Conservation (phyloP, 352 stramenopile species). For the Pythium grandisporangium region DNA sequence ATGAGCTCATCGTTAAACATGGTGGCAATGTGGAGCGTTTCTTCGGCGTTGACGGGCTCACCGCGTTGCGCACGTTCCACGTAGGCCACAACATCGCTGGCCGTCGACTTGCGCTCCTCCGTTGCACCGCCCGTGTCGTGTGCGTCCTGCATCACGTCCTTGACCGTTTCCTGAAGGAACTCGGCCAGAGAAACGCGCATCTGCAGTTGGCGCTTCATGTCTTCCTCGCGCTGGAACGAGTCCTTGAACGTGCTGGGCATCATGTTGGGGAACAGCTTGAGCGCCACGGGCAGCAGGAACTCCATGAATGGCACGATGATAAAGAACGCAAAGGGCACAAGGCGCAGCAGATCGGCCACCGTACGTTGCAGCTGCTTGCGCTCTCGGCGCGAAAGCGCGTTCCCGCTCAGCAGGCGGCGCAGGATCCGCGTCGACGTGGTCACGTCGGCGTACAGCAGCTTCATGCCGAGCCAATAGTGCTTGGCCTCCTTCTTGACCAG, state of each 20-base stretch:
- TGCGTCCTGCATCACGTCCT: conserved; percentile 80
- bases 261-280: conserved; percentile 99
- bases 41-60: conserved; percentile 60
- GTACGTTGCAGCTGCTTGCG: conserved; percentile 96
- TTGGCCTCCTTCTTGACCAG: conserved; percentile 87
- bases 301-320: conserved; percentile 99
- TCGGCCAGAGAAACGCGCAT: conserved; percentile 93
- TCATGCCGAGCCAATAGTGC: conserved; percentile 96
- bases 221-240: conserved; percentile 95
- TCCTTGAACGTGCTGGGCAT: conserved; percentile 96
- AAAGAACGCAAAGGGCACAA: conserved; percentile 98
- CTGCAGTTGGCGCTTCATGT: conserved; percentile 97
- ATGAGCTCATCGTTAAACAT: conserved; percentile 98
- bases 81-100: conserved; percentile 80
- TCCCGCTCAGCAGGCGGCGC: conserved; percentile 86
- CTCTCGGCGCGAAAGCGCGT: conserved; percentile 92
- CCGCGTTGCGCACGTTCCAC: conserved; percentile 73
- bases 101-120: conserved; percentile 67
- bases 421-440: conserved; percentile 92
- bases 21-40: conserved; percentile 86
- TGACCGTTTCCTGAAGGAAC: conserved; percentile 97
- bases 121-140: conserved; percentile 70
- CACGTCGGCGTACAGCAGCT: conserved; percentile 94
- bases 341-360: conserved; percentile 93
- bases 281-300: conserved; percentile 93